phyloP scores from a whole-genome alignment of 139 green algal species.

The Pycnococcus provasolii region DNA sequence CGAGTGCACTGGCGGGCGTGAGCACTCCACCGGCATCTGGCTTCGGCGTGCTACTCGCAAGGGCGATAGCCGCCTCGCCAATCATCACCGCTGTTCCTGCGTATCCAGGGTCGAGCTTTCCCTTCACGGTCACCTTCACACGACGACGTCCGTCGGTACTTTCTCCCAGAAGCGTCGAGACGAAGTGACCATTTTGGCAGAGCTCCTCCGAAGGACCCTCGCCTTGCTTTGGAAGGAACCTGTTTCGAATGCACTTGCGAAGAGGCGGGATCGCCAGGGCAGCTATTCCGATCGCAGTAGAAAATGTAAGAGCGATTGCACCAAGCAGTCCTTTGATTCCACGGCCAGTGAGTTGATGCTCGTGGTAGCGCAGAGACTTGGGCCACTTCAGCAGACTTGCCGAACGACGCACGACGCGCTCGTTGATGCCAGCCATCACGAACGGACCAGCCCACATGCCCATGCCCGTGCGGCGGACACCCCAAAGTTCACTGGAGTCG shows the following conservation, averaged over 20 bases:
- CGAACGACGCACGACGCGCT: slow-evolving; percentile 47
- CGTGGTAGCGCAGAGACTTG: slow-evolving; percentile 9
- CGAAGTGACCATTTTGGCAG: slow-evolving; percentile 4
- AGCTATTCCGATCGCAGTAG: not conserved
- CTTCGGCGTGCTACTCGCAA: slow-evolving; percentile 27
- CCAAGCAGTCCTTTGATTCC: not conserved
- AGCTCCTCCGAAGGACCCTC: slow-evolving; percentile 6
- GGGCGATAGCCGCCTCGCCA: slow-evolving; percentile 49
- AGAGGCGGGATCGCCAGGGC: slow-evolving; percentile 1
- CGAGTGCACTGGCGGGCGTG: slow-evolving; percentile 49
- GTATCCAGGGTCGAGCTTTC: slow-evolving; percentile 52
- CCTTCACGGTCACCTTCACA: not conserved
- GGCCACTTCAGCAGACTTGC: not conserved
- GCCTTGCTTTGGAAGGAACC: slow-evolving; percentile 8
- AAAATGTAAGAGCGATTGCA: not conserved
- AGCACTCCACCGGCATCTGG: slow-evolving; percentile 42
- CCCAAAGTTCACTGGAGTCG: slow-evolving; percentile 1
- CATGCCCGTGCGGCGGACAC: slow-evolving; percentile 17
- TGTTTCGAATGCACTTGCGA: slow-evolving; percentile 8
- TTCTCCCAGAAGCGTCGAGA: slow-evolving; percentile 15
- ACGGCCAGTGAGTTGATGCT: slow-evolving; percentile 1
- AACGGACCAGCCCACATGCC: slow-evolving; percentile 41
- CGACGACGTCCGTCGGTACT: not conserved
- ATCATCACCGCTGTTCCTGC: slow-evolving; percentile 49
- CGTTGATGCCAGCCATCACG: slow-evolving; percentile 53